Conservation (phyloP, 257 asterid species). For the Solanum peruvianum region DNA sequence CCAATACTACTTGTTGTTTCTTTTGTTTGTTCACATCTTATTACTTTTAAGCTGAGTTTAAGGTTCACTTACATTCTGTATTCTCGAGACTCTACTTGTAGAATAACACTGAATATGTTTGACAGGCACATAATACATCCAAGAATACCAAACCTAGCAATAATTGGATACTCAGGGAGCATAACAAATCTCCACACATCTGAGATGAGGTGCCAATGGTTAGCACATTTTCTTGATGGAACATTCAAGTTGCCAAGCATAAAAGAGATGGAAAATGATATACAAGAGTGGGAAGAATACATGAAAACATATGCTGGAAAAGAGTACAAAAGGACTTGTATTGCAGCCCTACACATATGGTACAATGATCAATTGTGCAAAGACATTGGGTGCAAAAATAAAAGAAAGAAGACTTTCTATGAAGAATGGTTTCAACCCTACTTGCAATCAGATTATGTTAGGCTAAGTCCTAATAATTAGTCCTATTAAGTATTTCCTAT, state of each 20-base stretch:
- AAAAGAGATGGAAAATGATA: slow-evolving; percentile 20
- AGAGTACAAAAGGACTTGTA: slow-evolving; percentile 17
- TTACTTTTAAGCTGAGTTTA: background rate
- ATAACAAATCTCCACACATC: slow-evolving; percentile 20
- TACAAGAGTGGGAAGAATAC: slow-evolving; percentile 10
- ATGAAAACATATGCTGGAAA: slow-evolving; percentile 13
- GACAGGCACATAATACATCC: slow-evolving; percentile 62
- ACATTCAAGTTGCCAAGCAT: slow-evolving; percentile 15
- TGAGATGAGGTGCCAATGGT: slow-evolving; percentile 24
- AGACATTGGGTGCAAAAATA: slow-evolving; percentile 47
- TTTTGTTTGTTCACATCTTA: background rate
- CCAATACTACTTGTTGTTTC: too few relatives aligned
- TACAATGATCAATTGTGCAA: slow-evolving; percentile 51
- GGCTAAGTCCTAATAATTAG: background rate
- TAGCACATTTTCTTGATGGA: slow-evolving; percentile 12
- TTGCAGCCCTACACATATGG: slow-evolving; percentile 42
- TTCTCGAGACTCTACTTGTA: background rate
- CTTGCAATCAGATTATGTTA: slow-evolving; percentile 27
- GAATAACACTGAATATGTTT: too few relatives aligned
- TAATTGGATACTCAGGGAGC: slow-evolving; percentile 53
- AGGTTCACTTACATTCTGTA: background rate
- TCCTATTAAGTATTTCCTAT: background rate
- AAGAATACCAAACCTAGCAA: slow-evolving; percentile 54
- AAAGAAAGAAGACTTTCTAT: slow-evolving; percentile 44
- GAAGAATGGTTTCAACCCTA: slow-evolving; percentile 40